Evolutionary conservation across 345 rosid species (phyloP).

Genomic region (Aquilaria yunnanensis): DNA sequence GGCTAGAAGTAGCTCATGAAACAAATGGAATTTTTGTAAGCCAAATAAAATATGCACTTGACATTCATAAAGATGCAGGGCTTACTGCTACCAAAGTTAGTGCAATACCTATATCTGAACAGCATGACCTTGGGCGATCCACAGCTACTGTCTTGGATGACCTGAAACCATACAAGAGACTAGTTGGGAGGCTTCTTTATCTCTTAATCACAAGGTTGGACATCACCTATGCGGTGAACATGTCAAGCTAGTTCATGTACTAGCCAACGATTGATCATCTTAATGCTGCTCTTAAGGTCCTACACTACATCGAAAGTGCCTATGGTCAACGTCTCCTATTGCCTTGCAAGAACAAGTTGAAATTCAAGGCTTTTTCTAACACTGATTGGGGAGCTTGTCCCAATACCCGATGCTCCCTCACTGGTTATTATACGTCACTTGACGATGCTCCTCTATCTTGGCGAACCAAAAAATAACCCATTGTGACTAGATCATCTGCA

Average conservation of each 20-base stretch:
- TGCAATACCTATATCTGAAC: not conserved
- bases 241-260: not conserved
- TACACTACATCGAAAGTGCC: not conserved
- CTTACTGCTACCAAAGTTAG: not conserved
- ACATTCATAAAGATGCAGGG: not conserved
- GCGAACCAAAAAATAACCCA: conserved; percentile 1
- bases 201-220: not conserved
- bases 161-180: not conserved
- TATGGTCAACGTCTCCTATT: conserved; percentile 1
- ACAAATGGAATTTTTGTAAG: not conserved
- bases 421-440: not conserved
- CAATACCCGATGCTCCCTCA: not conserved
- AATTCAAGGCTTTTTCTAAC: not conserved
- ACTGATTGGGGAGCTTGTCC: conserved; percentile 13
- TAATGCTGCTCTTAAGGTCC: not conserved
- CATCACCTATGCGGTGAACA: not conserved
- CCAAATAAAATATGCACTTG: not conserved
- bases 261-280: not conserved
- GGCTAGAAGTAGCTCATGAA: not conserved
- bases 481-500: not conserved
- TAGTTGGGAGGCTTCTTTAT: conserved; percentile 2
- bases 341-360: not conserved
- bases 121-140: not conserved
- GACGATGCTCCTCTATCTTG: conserved; percentile 1
- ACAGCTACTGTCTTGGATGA: not conserved